A percentile compares a stretch with the other conserved stretches of the same genome.
phyloP scores from a whole-genome alignment of 768 basidiomycete species.

The Mycena latifolia region DNA sequence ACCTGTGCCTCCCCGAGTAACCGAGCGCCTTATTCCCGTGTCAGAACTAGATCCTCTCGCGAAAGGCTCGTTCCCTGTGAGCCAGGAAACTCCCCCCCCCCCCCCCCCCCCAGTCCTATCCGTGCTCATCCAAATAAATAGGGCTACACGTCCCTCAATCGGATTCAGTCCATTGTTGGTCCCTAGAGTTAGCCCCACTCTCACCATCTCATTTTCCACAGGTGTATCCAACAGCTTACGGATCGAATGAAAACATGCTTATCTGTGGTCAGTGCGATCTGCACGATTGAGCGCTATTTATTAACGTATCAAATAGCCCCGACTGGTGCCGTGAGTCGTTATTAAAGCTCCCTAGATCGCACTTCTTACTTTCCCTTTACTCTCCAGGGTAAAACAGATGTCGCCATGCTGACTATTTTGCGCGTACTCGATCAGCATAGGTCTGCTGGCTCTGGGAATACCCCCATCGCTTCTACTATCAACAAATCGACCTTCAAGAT shows the following conservation, averaged over 20 bases:
- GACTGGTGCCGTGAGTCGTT: slow-evolving; percentile 89
- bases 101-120: no score
- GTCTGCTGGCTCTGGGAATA: slow-evolving; percentile 41
- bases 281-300: slow-evolving; percentile 14
- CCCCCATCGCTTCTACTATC: slow-evolving; percentile 63
- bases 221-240: slow-evolving; percentile 87
- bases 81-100: no score
- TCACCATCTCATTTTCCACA: background rate
- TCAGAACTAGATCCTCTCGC: slow-evolving; percentile 82
- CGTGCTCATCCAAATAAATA: slow-evolving; percentile 47
- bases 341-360: slow-evolving; percentile 4
- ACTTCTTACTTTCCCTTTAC: no score
- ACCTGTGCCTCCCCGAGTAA: slow-evolving; percentile 75
- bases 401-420: slow-evolving; percentile 94
- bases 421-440: slow-evolving; percentile 86
- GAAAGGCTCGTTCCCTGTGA: slow-evolving; percentile 86
- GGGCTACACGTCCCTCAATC: slow-evolving; percentile 90
- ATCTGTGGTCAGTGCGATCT: slow-evolving; percentile 76
- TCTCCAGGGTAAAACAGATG: slow-evolving; percentile 99
- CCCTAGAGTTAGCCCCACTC: background rate
- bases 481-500: slow-evolving; percentile 88
- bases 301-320: slow-evolving; percentile 71
- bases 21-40: slow-evolving; percentile 80
- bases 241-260: slow-evolving; percentile 96
- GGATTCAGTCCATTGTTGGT: slow-evolving; percentile 93